Conservation (phyloP, 176 grass and related monocot species). For the Phragmites australis region DNA sequence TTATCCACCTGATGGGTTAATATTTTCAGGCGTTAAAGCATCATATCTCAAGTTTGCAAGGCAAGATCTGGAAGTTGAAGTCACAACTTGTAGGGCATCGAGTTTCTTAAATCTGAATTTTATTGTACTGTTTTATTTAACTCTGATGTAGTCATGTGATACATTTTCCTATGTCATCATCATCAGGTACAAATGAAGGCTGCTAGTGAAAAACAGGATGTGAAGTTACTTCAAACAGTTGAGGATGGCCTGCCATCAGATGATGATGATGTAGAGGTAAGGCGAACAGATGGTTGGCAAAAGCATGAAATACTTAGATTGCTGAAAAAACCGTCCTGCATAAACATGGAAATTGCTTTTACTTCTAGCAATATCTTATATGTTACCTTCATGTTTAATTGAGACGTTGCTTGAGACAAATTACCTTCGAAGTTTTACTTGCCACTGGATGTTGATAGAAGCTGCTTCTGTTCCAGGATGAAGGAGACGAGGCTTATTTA, state of each 20-base stretch:
- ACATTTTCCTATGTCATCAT: background rate
- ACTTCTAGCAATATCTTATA: background rate
- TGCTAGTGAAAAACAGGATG: conserved; percentile 32
- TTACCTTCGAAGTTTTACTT: background rate
- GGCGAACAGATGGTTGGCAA: background rate
- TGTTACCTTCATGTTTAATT: background rate
- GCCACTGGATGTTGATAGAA: conserved; percentile 21
- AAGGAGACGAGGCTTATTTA: conserved; percentile 91
- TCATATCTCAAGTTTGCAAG: conserved; percentile 71
- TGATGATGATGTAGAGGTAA: conserved; percentile 65
- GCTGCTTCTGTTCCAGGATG: conserved; percentile 55
- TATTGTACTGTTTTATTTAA: conserved; percentile 7
- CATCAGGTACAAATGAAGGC: conserved; percentile 57
- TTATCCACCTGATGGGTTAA: conserved; percentile 9
- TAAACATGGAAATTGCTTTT: background rate
- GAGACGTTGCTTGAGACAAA: background rate
- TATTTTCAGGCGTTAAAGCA: conserved; percentile 73
- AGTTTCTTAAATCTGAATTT: background rate
- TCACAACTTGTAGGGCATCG: conserved; percentile 63
- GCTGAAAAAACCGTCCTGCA: background rate
- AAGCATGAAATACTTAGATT: background rate
- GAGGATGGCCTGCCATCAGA: conserved; percentile 43
- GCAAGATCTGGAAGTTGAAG: conserved; percentile 70
- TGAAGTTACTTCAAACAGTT: conserved; percentile 46
- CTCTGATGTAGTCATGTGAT: conserved; percentile 12